Evolutionary conservation across 768 basidiomycete species (phyloP).

Genomic region (Lyophyllum atratum): DNA sequence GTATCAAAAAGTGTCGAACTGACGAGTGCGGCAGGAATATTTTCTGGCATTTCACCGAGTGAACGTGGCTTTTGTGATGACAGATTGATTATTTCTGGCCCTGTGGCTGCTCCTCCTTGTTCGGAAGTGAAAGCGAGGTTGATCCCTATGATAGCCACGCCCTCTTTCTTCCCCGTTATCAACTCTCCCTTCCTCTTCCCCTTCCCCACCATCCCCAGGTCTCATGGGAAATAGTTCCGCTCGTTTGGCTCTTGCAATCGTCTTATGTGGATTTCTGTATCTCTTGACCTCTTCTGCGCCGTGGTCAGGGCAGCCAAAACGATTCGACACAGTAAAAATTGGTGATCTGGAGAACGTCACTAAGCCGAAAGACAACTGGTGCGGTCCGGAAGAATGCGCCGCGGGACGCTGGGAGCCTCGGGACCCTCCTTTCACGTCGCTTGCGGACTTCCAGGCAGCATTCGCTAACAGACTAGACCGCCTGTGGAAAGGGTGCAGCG

Average conservation of each 20-base stretch:
- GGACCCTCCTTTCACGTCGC: slow-evolving; percentile 19
- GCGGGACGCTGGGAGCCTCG: slow-evolving; percentile 27
- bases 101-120: background rate
- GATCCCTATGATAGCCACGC: slow-evolving; percentile 5
- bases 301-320: background rate
- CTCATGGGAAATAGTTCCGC: slow-evolving; percentile 6
- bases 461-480: slow-evolving; percentile 25
- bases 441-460: slow-evolving; percentile 23
- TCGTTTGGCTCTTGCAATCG: slow-evolving; percentile 9
- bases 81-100: background rate
- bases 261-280: slow-evolving; percentile 13
- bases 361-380: slow-evolving; percentile 15
- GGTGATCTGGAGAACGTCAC: slow-evolving; percentile 9
- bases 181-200: background rate
- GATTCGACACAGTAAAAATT: slow-evolving; percentile 2
- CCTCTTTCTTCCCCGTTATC: background rate
- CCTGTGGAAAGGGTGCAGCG: slow-evolving; percentile 29
- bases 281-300: slow-evolving; percentile 6
- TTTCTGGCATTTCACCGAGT: background rate
- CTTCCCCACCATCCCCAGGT: background rate
- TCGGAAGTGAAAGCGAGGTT: background rate
- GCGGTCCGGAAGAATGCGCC: slow-evolving; percentile 23
- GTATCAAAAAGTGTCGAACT: background rate
- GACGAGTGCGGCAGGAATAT: background rate
- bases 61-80: slow-evolving; percentile 2